Conservation (phyloP, 768 basidiomycete species). For the Mycena haematopus region DNA sequence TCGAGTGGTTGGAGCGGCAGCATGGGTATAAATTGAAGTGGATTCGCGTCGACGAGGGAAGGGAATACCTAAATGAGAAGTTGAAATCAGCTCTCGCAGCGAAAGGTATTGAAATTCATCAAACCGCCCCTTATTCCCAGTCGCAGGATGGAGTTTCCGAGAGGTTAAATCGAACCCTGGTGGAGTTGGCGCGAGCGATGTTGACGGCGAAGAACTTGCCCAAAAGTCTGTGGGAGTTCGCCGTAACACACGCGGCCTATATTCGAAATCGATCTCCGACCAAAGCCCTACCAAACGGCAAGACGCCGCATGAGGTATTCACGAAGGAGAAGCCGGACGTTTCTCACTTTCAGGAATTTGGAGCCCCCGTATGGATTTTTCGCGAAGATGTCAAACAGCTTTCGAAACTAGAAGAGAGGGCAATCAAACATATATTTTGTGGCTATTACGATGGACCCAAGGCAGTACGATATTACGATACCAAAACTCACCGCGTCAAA, state of each 20-base stretch:
- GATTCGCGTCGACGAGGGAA: conserved; percentile 37
- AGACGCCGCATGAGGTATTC: conserved; percentile 13
- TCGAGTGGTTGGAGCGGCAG: conserved; percentile 26
- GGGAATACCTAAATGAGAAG: conserved; percentile 36
- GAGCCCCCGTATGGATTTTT: conserved; percentile 20
- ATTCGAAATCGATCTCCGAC: conserved; percentile 28
- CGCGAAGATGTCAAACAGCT: background rate
- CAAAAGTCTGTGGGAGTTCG: conserved; percentile 32
- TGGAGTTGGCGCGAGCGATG: conserved; percentile 40
- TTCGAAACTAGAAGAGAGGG: conserved; percentile 15
- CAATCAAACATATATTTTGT: conserved; percentile 17
- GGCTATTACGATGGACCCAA: conserved; percentile 6
- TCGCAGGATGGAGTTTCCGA: conserved; percentile 50
- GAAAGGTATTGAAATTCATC: conserved; percentile 39
- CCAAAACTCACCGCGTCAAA: conserved; percentile 4
- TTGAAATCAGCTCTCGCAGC: conserved; percentile 31
- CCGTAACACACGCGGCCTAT: conserved; percentile 31
- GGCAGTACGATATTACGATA: conserved; percentile 23
- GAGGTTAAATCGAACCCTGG: conserved; percentile 37
- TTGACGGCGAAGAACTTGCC: conserved; percentile 32
- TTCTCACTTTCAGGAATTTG: conserved; percentile 20
- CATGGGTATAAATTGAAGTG: conserved; percentile 10
- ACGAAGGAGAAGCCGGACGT: too few relatives aligned
- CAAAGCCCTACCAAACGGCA: background rate
- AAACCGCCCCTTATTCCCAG: conserved; percentile 42